Conservation (phyloP, 495 filamentous ascomycete species). For the Ascodesmis nigricans region DNA sequence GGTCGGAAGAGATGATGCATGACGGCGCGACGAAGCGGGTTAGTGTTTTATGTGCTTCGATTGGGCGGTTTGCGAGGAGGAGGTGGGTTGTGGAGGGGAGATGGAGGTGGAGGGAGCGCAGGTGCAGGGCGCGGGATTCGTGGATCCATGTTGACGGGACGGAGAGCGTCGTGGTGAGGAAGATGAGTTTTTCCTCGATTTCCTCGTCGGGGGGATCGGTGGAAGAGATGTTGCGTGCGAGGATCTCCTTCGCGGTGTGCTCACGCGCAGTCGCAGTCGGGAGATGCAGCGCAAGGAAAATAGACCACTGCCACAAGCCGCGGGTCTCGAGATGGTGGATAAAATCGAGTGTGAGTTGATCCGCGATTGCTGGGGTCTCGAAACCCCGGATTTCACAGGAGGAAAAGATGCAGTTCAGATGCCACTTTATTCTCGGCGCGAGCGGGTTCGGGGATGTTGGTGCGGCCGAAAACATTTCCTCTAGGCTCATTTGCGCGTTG, state of each 20-base stretch:
- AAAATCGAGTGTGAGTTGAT: slow-evolving; percentile 46
- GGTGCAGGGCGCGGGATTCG: slow-evolving; percentile 67
- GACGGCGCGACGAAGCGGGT: slow-evolving; percentile 52
- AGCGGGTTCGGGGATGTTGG: slow-evolving; percentile 43
- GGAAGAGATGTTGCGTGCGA: slow-evolving; percentile 46
- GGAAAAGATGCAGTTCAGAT: slow-evolving; percentile 40
- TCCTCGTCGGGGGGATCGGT: too few species aligned
- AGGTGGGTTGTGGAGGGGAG: slow-evolving; percentile 43
- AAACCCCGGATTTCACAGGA: slow-evolving; percentile 31
- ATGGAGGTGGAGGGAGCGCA: slow-evolving; percentile 42
- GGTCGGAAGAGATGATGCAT: slow-evolving; percentile 58
- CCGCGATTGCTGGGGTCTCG: slow-evolving; percentile 25
- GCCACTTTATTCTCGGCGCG: slow-evolving; percentile 58
- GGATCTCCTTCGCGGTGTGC: slow-evolving; percentile 42
- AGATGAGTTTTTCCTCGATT: slow-evolving; percentile 26
- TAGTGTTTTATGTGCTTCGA: slow-evolving; percentile 67
- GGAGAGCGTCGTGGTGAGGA: slow-evolving; percentile 36
- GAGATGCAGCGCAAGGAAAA: slow-evolving; percentile 62
- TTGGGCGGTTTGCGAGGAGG: slow-evolving; percentile 49
- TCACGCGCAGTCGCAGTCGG: slow-evolving; percentile 38
- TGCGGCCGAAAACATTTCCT: slow-evolving; percentile 32
- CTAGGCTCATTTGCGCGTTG: slow-evolving; percentile 28
- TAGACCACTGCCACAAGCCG: slow-evolving; percentile 42
- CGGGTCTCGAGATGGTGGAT: slow-evolving; percentile 47
- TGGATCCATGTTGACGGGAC: slow-evolving; percentile 61